Conservation (phyloP, 2,329 filamentous ascomycete genomes). For the Bimuria novae-zelandiae region DNA sequence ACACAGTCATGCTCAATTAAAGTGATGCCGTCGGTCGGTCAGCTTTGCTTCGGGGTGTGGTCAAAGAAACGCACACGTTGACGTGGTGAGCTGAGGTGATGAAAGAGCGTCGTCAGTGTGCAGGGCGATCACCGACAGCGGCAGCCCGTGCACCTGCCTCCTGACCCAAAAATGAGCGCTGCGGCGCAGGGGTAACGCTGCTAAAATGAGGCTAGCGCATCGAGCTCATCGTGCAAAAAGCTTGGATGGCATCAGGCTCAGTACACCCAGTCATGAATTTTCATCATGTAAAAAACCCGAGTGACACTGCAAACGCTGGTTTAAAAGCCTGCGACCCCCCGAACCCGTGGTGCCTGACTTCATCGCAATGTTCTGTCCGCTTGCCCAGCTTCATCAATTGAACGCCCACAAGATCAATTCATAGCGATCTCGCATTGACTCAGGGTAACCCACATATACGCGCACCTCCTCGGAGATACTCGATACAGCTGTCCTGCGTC, state of each 20-base stretch:
- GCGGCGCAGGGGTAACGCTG: constrained; percentile 24
- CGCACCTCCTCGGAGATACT: constrained; percentile 21
- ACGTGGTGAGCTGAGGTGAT: not conserved
- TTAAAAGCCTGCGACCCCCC: constrained; percentile 28
- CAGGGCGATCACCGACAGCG: constrained; percentile 35
- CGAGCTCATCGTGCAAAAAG: constrained; percentile 25
- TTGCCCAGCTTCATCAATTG: constrained; percentile 35
- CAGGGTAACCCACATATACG: constrained; percentile 10
- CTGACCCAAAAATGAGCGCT: constrained; percentile 38
- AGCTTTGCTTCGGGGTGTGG: no score
- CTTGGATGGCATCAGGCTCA: constrained; percentile 38
- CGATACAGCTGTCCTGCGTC: constrained; percentile 17
- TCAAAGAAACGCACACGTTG: not conserved
- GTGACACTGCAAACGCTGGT: constrained; percentile 1
- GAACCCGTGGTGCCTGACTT: constrained; percentile 3
- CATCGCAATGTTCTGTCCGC: constrained; percentile 41
- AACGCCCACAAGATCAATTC: constrained; percentile 44
- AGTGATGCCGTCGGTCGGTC: no score
- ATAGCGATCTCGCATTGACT: no score
- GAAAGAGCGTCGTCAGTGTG: not conserved
- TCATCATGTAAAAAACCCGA: constrained; percentile 34
- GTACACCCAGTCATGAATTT: constrained; percentile 36
- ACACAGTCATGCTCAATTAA: no score
- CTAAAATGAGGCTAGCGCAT: constrained; percentile 25
- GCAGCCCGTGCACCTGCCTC: constrained; percentile 37